These are phyloP conservation scores for Albifimbria verrucaria DNA, from an alignment of 2,329 filamentous ascomycete species.

Conservation along the genomic window DNA sequence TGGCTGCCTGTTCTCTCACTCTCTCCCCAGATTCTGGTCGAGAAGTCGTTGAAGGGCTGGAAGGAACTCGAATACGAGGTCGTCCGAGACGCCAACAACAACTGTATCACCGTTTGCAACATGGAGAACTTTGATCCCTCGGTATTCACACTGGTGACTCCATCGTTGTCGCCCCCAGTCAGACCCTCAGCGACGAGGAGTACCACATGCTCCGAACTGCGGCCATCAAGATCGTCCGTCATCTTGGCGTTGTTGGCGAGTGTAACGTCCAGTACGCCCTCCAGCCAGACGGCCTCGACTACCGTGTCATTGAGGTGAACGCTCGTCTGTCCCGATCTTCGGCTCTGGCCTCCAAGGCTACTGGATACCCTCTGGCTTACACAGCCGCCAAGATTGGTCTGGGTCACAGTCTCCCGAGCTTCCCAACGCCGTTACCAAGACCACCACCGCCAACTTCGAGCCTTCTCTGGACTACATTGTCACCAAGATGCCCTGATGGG, in stretches of 20 bases:
- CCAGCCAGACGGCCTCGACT: conserved; percentile 94
- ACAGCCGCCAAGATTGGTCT: conserved; percentile 98
- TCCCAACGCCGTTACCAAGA: conserved; percentile 97
- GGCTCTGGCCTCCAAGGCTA: conserved; percentile 94
- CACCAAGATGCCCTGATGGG: conserved; percentile 98
- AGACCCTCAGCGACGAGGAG: conserved; percentile 96
- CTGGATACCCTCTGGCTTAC: conserved; percentile 94
- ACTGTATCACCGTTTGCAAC: conserved; percentile 97
- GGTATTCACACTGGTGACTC: conserved; percentile 98
- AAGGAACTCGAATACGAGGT: conserved; percentile 99
- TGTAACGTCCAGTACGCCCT: conserved; percentile 98
- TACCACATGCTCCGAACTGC: conserved; percentile 99
- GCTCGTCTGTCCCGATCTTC: conserved; percentile 97
- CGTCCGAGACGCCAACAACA: conserved; percentile 93
- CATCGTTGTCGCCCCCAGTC: conserved; percentile 94
- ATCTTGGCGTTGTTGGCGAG: conserved; percentile 95
- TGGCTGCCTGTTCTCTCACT: conserved; percentile 88
- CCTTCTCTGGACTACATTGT: conserved; percentile 97
- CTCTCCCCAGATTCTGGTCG: conserved; percentile 95
- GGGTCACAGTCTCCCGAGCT: conserved; percentile 94
- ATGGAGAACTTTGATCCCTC: conserved; percentile 87
- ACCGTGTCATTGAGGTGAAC: conserved; percentile 98
- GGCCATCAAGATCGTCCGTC: conserved; percentile 96
- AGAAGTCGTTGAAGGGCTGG: conserved; percentile 99
- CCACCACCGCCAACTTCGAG: conserved; percentile 98